These are phyloP conservation scores for Pezizomycotina sp. DNA, from an alignment of 2,329 filamentous ascomycete species.

Conservation along the genomic window DNA sequence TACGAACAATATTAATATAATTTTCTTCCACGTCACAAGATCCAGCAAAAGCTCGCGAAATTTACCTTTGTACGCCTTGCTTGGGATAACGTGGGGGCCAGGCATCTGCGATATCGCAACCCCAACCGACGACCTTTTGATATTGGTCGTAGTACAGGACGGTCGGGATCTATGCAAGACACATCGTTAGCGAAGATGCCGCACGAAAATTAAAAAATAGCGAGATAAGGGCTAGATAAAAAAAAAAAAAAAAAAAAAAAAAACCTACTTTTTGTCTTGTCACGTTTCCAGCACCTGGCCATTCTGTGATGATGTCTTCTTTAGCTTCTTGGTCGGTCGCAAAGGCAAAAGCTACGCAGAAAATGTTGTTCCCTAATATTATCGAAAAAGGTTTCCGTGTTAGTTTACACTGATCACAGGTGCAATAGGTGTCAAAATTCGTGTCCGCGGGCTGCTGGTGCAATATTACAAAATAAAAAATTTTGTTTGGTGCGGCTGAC, in stretches of 20 bases:
- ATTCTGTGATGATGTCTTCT: slow-evolving; percentile 97
- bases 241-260: slow-evolving; percentile 8
- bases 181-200: slow-evolving; percentile 6
- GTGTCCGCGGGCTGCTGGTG: no score
- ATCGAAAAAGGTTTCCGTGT: no score
- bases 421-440: no score
- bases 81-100: slow-evolving; percentile 94
- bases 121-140: slow-evolving; percentile 99
- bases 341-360: slow-evolving; percentile 89
- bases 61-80: slow-evolving; percentile 72
- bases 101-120: slow-evolving; percentile 91
- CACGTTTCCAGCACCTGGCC: slow-evolving; percentile 92
- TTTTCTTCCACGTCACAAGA: no score
- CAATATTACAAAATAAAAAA: no score
- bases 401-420: no score
- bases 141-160: slow-evolving; percentile 99
- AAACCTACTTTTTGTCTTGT: slow-evolving; percentile 84
- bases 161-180: slow-evolving; percentile 65
- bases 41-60: no score
- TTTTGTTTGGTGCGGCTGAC: no score
- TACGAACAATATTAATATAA: not conserved
- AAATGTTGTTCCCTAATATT: slow-evolving; percentile 72
- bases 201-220: slow-evolving; percentile 26
- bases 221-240: slow-evolving; percentile 7
- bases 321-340: slow-evolving; percentile 94